phyloP scores from a whole-genome alignment of 1,139 yeast genomes.

The Entelexis sorbosivorans region DNA sequence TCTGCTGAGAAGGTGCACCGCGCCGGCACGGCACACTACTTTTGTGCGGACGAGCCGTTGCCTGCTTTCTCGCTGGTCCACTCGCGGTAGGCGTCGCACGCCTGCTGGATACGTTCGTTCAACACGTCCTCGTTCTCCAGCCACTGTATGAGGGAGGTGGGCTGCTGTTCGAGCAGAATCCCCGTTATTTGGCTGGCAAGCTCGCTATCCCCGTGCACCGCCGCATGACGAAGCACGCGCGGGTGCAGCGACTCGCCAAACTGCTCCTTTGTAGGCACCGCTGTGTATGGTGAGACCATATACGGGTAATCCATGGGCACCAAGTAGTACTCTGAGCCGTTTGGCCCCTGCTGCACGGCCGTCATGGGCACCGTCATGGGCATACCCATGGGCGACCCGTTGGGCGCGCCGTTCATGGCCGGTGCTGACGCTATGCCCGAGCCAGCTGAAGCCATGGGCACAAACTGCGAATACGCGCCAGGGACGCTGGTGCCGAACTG shows the following conservation, averaged over 20 bases:
- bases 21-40: slow-evolving; percentile 4
- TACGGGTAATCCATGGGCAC: slow-evolving; percentile 1
- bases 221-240: slow-evolving; percentile 70
- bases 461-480: neutral
- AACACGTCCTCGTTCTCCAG: slow-evolving; percentile 67
- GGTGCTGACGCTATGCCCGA: neutral
- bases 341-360: neutral
- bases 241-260: slow-evolving; percentile 91
- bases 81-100: slow-evolving; percentile 68
- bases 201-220: slow-evolving; percentile 63
- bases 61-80: slow-evolving; percentile 2
- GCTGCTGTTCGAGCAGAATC: slow-evolving; percentile 85
- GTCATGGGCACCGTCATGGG: neutral
- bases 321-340: slow-evolving; percentile 4
- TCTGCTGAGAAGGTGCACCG: neutral
- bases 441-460: neutral
- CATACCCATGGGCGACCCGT: neutral
- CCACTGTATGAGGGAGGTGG: slow-evolving; percentile 71
- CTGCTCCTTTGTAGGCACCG: slow-evolving; percentile 39
- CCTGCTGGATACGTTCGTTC: slow-evolving; percentile 79
- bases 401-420: neutral
- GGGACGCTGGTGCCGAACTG: neutral
- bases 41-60: neutral
- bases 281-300: neutral
- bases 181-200: slow-evolving; percentile 93